Conservation (phyloP, 306 rosid species). For the Gillenia trifoliata region DNA sequence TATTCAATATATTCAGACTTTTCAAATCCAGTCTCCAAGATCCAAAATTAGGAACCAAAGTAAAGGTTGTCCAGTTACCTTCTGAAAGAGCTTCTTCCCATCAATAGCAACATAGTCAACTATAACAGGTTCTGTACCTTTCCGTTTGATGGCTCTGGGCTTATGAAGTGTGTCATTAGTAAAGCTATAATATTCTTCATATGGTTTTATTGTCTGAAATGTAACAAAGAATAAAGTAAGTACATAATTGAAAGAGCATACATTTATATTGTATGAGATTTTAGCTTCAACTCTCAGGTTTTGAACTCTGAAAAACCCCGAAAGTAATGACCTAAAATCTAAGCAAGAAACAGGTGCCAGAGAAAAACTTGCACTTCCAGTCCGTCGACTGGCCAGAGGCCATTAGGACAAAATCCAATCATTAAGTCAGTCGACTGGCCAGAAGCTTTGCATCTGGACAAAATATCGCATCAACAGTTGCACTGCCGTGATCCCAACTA, state of each 20-base stretch:
- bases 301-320: background rate
- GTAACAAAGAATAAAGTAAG: background rate
- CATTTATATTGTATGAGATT: background rate
- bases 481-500: background rate
- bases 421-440: too few species aligned
- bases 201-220: slow-evolving; percentile 66
- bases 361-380: too few species aligned
- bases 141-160: slow-evolving; percentile 27
- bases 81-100: slow-evolving; percentile 49
- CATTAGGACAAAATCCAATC: too few species aligned
- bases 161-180: slow-evolving; percentile 44
- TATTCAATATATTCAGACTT: background rate
- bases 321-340: background rate
- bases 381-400: too few species aligned
- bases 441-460: too few species aligned
- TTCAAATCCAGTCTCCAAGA: background rate
- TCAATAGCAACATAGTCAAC: slow-evolving; percentile 87
- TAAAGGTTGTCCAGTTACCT: slow-evolving; percentile 42
- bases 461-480: background rate
- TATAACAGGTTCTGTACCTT: slow-evolving; percentile 79
- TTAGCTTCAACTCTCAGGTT: background rate
- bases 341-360: background rate
- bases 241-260: background rate
- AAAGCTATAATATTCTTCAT: slow-evolving; percentile 70
- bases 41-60: background rate